A percentile compares a stretch with the other conserved stretches of the same genome.
Evolutionary conservation across 176 grass and related monocot genomes (phyloP).

Genomic region (Alopecurus myosuroides): DNA sequence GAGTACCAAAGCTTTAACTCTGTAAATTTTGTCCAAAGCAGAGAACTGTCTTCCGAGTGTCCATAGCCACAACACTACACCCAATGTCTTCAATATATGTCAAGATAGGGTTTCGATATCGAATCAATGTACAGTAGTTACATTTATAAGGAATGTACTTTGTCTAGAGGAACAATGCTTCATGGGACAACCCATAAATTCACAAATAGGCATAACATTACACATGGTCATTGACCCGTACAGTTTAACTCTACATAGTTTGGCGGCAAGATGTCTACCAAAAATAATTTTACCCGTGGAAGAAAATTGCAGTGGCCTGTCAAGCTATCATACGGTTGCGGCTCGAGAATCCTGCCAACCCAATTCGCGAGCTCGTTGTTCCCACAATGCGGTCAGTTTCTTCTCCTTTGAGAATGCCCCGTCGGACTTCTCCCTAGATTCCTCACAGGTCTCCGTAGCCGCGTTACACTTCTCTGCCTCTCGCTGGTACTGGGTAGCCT

Average conservation of each 20-base stretch:
- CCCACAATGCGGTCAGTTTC: constrained; percentile 74
- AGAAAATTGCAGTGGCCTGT: neutral
- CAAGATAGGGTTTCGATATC: neutral
- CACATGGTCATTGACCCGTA: constrained; percentile 5
- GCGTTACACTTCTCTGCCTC: constrained; percentile 90
- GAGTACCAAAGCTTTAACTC: neutral
- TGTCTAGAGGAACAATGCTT: constrained; percentile 11
- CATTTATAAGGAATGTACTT: constrained; percentile 23
- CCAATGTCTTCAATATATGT: neutral
- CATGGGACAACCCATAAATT: neutral
- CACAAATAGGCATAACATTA: constrained; percentile 26
- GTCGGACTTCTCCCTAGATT: constrained; percentile 68
- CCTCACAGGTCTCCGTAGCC: constrained; percentile 89
- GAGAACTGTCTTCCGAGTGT: neutral
- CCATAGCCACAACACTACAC: neutral
- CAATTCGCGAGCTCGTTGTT: constrained; percentile 63
- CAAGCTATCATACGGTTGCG: constrained; percentile 19
- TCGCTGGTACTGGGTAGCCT: constrained; percentile 78
- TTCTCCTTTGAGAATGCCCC: constrained; percentile 66
- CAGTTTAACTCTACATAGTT: neutral
- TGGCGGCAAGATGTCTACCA: constrained; percentile 23
- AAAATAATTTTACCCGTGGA: constrained; percentile 28
- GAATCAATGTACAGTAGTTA: constrained; percentile 21
- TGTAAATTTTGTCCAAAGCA: neutral
- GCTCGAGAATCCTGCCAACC: constrained; percentile 60